Base-by-base conservation (phyloP, 805 yeast genomes). In the Cyberlindnera americana region DNA sequence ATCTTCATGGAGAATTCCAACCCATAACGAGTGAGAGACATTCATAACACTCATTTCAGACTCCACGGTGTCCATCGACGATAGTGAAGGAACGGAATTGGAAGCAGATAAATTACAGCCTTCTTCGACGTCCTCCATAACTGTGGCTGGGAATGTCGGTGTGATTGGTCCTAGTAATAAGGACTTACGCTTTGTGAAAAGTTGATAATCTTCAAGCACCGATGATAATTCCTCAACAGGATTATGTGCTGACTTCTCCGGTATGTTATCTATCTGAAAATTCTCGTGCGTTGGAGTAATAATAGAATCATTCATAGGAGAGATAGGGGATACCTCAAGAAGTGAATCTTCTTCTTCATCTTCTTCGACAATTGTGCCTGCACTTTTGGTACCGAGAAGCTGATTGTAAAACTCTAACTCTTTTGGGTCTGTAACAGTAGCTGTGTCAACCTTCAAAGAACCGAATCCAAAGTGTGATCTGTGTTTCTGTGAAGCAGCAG, bases 1-100 rank as follows among this genome's bases (percentile, higher is more conserved):
- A n/a, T 42, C 43, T 2, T 41, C 38, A 2, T 43, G n/a, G n/a
- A n/a, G 36, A 5, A 53, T 32, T 5, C 56, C 57, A 24, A 54
- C 50, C 59, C 59, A 54, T 7, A 54, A 14, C 0, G 57, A 47
- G 25, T 47, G 43, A 2, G 54, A 50, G 0, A 54, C 46, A 8
- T 35, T 35, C 38, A 41, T n/a, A 2, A 53, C 44, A 10, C 49
- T 53, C 5, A 35, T 16, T 33, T 43, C 45, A 0, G 59, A 53
- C 5, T 41, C 50, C 1, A 43, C 21, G 0, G 46, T 40, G 5
- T 35, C 41, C 12, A 41, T 8, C 0, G 55, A 45, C 8, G 40
- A 7, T 3, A 53, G 42, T 0, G 56, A 48, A 3, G 57, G 55
- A 8, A 52, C 37, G 1, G 57, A 48, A 3, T 49, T 49, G 3